A percentile compares a stretch with the other conserved stretches of the same genome.
Evolutionary conservation across 108 stramenopile genomes (phyloP).

Genomic region (Epithemia pelagica): DNA sequence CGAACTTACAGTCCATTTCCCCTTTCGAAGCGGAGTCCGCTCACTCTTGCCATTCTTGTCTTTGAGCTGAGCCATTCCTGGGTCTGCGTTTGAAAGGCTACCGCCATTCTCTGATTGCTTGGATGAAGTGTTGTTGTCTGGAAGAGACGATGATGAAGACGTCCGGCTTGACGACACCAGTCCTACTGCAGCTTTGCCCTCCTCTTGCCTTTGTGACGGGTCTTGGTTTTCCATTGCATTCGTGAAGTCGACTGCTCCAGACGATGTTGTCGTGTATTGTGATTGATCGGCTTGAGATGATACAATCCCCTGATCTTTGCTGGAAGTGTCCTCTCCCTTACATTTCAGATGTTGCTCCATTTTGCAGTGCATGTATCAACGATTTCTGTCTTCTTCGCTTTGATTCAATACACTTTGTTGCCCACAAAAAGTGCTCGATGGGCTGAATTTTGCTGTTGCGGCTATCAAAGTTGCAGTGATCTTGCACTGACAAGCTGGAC

Average conservation of each 20-base stretch:
- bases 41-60: conserved; percentile 7
- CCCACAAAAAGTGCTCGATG: too few species aligned
- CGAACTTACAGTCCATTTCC: conserved; percentile 80
- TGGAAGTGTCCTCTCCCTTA: neutral
- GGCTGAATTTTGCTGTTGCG: too few species aligned
- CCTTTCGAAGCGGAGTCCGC: conserved; percentile 44
- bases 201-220: neutral
- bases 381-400: too few species aligned
- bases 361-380: neutral
- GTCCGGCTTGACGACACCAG: neutral
- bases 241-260: too few species aligned
- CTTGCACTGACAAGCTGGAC: neutral
- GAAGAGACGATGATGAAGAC: neutral
- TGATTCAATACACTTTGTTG: too few species aligned
- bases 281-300: too few species aligned
- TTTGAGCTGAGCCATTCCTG: neutral
- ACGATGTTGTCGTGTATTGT: too few species aligned
- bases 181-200: neutral
- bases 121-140: neutral
- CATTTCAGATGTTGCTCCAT: neutral
- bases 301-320: neutral
- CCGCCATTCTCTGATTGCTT: neutral
- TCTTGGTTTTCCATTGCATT: neutral
- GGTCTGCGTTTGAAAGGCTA: neutral
- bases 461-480: neutral